Evolutionary conservation across 495 filamentous ascomycete genomes (phyloP).

Genomic region (Melanomma pulvis-pyrius): DNA sequence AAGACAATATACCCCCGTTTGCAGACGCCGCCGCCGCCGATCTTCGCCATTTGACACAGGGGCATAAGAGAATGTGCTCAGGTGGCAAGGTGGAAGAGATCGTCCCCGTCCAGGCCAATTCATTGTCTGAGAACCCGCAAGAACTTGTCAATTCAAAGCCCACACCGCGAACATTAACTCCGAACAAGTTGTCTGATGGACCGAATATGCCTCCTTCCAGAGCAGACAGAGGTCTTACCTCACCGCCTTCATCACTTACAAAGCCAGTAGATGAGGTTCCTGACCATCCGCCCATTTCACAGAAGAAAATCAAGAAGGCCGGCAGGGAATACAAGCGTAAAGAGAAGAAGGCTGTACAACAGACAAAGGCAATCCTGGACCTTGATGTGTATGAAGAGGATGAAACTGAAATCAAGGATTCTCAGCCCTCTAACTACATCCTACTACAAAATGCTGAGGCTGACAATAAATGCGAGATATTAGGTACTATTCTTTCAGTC

Average conservation of each 20-base stretch:
- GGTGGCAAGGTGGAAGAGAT: not conserved
- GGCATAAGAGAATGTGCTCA: not conserved
- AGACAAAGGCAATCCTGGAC: not conserved
- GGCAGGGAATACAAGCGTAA: not conserved
- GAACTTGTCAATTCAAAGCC: not conserved
- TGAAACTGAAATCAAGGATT: not conserved
- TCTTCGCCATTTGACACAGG: not conserved
- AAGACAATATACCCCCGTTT: not conserved
- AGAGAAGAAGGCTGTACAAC: not conserved
- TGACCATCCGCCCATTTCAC: not conserved
- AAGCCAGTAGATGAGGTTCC: not conserved
- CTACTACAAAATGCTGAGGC: too few relatives aligned
- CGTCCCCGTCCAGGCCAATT: not conserved
- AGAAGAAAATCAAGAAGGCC: conserved; percentile 25
- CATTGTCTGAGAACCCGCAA: not conserved
- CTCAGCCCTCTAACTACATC: too few relatives aligned
- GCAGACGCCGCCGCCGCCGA: not conserved
- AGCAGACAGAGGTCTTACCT: too few relatives aligned
- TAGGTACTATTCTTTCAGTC: too few relatives aligned
- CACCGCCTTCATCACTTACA: not conserved
- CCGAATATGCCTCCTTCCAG: too few relatives aligned
- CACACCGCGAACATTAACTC: not conserved
- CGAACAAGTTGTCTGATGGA: not conserved
- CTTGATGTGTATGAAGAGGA: not conserved
- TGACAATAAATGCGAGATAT: too few relatives aligned